Evolutionary conservation across 116 monocot genomes (phyloP).

Genomic region (Iris pallida): DNA sequence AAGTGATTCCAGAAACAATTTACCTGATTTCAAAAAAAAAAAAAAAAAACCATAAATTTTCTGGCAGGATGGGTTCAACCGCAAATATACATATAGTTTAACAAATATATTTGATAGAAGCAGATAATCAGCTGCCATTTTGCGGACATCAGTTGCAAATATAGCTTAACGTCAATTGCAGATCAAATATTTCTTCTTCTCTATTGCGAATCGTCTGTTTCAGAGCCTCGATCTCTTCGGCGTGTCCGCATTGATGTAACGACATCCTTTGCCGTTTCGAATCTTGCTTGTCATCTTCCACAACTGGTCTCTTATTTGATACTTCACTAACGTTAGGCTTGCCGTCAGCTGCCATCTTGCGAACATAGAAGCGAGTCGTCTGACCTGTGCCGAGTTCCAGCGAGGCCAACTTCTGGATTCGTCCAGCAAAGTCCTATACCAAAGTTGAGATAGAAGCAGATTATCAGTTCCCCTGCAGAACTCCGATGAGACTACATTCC

Average conservation of each 20-base stretch:
- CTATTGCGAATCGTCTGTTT: conserved; percentile 12
- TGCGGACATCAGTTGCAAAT: no score
- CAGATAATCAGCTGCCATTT: no score
- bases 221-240: conserved; percentile 14
- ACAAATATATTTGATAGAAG: no score
- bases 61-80: no score
- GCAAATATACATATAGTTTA: no score
- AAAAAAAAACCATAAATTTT: no score
- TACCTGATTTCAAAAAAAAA: no score
- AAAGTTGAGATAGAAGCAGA: background rate
- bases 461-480: background rate
- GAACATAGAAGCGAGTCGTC: conserved; percentile 17
- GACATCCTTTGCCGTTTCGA: conserved; percentile 11
- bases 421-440: conserved; percentile 33
- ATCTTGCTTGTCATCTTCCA: background rate
- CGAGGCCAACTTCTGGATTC: conserved; percentile 28
- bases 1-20: no score
- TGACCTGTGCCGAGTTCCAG: conserved; percentile 19
- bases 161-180: conserved; percentile 6
- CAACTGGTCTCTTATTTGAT: conserved; percentile 12
- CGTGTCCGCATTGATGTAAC: conserved; percentile 7
- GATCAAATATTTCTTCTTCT: conserved; percentile 31
- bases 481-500: background rate
- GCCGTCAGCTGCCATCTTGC: conserved; percentile 16
- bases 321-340: background rate